phyloP scores from a whole-genome alignment of 306 rosid species.

The Senna tora region DNA sequence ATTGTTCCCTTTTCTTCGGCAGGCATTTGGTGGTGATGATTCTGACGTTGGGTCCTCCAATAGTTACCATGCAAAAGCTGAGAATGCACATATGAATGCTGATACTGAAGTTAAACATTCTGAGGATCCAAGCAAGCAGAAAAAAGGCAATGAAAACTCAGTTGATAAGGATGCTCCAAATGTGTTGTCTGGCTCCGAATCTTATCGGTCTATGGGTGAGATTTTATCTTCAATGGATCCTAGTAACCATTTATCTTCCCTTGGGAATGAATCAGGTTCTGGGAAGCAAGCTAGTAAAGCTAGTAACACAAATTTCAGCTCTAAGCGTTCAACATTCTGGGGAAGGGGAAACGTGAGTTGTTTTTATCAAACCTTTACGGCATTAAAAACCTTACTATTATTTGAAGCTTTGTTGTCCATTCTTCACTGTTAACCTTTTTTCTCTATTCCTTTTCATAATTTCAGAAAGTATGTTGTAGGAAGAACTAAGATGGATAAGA shows the following conservation, averaged over 20 bases:
- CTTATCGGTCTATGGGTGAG: constrained; percentile 87
- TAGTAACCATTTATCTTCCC: constrained; percentile 52
- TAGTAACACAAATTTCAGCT: constrained; percentile 54
- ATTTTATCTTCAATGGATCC: constrained; percentile 86
- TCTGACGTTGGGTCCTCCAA: constrained; percentile 82
- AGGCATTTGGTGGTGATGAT: constrained; percentile 82
- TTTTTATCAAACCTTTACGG: constrained; percentile 26
- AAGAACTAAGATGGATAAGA: not conserved
- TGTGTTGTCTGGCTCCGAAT: constrained; percentile 66
- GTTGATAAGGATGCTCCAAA: constrained; percentile 57
- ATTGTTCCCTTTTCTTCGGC: constrained; percentile 7
- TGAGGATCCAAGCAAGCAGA: constrained; percentile 64
- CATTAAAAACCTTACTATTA: not conserved
- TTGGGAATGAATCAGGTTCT: constrained; percentile 61
- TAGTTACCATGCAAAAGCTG: constrained; percentile 64
- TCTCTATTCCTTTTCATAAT: not conserved
- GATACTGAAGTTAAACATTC: constrained; percentile 52
- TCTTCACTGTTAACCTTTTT: not conserved
- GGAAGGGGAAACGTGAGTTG: constrained; percentile 94
- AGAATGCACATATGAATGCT: constrained; percentile 53
- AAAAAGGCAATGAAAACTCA: constrained; percentile 53
- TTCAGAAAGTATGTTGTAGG: not conserved
- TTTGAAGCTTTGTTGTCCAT: not conserved
- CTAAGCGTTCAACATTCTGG: constrained; percentile 89
- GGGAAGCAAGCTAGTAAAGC: constrained; percentile 72